Conservation (phyloP, 2,329 filamentous ascomycete genomes). For the Fusarium praegraminearum region DNA sequence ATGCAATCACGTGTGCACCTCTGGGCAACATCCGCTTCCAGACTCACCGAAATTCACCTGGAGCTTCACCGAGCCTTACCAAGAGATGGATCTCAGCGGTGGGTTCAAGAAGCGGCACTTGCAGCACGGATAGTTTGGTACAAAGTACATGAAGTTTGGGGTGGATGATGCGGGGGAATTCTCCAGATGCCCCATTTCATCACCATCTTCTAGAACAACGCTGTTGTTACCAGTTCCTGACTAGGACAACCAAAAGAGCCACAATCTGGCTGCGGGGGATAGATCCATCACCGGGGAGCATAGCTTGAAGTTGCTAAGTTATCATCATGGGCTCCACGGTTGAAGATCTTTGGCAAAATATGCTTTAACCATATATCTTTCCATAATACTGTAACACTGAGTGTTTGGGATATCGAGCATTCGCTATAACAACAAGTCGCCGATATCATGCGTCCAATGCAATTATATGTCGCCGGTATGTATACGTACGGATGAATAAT, state of each 20-base stretch:
- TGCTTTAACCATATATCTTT: constrained; percentile 10
- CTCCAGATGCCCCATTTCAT: constrained; percentile 49
- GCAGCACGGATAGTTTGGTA: constrained; percentile 49
- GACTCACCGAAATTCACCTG: constrained; percentile 26
- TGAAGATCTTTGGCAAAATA: constrained; percentile 7
- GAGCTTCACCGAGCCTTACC: constrained; percentile 36
- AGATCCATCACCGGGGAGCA: constrained; percentile 39
- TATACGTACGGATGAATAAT: too few relatives aligned
- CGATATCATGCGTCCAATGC: neutral
- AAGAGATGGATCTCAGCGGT: constrained; percentile 41
- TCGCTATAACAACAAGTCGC: too few relatives aligned
- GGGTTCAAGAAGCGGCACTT: constrained; percentile 45
- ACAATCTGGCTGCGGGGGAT: constrained; percentile 37
- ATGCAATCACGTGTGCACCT: constrained; percentile 9
- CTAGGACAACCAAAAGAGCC: constrained; percentile 40
- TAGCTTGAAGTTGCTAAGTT: constrained; percentile 25
- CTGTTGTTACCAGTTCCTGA: constrained; percentile 44
- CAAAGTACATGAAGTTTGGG: constrained; percentile 45
- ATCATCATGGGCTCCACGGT: constrained; percentile 37
- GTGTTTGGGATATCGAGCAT: neutral
- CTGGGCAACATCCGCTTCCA: neutral
- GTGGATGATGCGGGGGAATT: constrained; percentile 46
- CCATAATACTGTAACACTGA: neutral
- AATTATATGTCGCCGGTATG: neutral
- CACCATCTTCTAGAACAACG: constrained; percentile 44